Base-by-base conservation (phyloP, 768 basidiomycete species). In the Botryobasidium botryosum region DNA sequence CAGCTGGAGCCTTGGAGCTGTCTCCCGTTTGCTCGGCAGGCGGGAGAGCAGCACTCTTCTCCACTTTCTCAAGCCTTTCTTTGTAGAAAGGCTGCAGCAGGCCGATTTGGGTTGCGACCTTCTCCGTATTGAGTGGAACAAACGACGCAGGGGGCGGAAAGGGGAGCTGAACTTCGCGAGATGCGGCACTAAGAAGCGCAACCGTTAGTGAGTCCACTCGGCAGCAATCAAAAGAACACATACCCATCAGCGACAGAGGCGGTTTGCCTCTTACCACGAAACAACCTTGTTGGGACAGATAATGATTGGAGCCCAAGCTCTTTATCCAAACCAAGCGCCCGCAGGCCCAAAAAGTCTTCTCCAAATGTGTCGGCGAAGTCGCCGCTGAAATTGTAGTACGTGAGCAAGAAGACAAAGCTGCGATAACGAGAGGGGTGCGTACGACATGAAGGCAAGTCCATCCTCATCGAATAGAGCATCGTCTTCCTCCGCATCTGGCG, bases 291-390 rank as follows among this genome's bases (percentile, higher is more conserved):
- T 7, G 91, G 91, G 28, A 92, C 71, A 15, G 68, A 71, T 43
- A 96, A 69, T 51, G 71, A 79, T 13, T 78, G 71, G 49, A 92
- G 64, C 12, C 84, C 85, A 40, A 82, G 68, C 55, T 94, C 91
- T 35, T 71, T 72, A 18, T 86, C 88, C 41, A 94, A 85, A 25
- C 90, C 91, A 35, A 88, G 64, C 55, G 83, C 87, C 40, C 75
- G 72, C 23, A 96, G 68, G 8, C 91, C 91, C 10, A 96, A 71
- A 62, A 91, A 92, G 59, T 97, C 91, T 53, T 90, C 88, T 26
- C 88, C 90, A 13, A 91, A 69, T 13, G 76, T 68, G 41, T 87
- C 84, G 0, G 85, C 79, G 58, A 92, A 88, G 54, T 84, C 80
- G 43, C 88, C 88, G 56, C 79, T 82, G 54, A 2, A 46, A 13